Conservation (phyloP, 2,329 filamentous ascomycete species). For the Fusarium sp. region DNA sequence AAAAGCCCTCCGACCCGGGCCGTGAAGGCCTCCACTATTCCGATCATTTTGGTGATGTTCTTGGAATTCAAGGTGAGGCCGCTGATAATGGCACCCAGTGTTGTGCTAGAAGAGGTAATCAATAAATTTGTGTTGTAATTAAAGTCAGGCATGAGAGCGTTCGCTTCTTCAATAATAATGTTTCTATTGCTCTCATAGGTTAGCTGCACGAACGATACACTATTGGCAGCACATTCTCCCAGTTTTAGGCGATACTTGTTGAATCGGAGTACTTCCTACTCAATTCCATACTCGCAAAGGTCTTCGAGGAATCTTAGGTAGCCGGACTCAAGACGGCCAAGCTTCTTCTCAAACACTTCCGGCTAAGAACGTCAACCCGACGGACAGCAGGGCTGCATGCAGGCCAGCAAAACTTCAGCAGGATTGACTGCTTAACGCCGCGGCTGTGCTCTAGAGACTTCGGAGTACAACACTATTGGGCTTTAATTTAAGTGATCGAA, state of each 20-base stretch:
- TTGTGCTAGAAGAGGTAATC: neutral
- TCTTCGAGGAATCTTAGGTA: constrained; percentile 4
- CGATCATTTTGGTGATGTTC: constrained; percentile 1
- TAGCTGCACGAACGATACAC: neutral
- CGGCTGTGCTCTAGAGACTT: neutral
- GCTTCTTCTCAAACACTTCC: constrained; percentile 6
- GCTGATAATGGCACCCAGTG: constrained; percentile 4
- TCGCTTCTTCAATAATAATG: neutral
- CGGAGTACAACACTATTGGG: neutral
- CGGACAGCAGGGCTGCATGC: neutral
- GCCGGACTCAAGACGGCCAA: neutral
- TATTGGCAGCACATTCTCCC: neutral
- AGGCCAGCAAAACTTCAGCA: neutral
- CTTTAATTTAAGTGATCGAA: neutral
- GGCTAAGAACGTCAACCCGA: neutral
- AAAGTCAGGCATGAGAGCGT: constrained; percentile 15
- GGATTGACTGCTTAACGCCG: neutral
- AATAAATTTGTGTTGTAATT: constrained; percentile 4
- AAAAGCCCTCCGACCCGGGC: constrained; percentile 1
- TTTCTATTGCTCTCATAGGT: constrained; percentile 1
- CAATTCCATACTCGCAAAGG: neutral
- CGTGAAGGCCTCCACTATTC: constrained; percentile 7
- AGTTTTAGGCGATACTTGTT: neutral
- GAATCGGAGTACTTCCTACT: constrained; percentile 5
- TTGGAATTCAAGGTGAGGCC: neutral